Evolutionary conservation across 352 stramenopile species (phyloP), one percentile per base, ranked within the genome.

Genomic region (Blastocystis sp.): DNA sequence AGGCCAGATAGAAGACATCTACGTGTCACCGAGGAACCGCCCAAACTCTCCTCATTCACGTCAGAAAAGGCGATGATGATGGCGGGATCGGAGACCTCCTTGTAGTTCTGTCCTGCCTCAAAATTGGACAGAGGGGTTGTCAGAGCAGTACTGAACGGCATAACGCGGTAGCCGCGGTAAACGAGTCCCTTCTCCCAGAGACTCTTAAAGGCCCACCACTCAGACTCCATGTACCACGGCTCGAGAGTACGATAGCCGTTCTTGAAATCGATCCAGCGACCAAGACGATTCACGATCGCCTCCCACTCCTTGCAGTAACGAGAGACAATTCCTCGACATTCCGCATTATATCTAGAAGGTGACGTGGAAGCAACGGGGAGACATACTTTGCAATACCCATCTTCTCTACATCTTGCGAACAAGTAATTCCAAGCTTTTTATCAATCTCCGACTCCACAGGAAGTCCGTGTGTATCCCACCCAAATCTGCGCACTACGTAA

Each of bases 181-280:
- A 99, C 94, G 43, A 99, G 93, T 54, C 95, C 93, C 92, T 99
- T 99, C 70, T 98, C 93, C 91, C 97, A 98, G 68, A 99, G 94
- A 64, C 94, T 95, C 82, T 95, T 95, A 93, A 99, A 99, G 34
- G 99, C 97, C 95, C 98, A 98, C 97, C 97, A 99, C 18, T 99
- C 96, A 80, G 92, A 97, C 92, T 99, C 97, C 97, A 99, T 99
- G 94, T 98, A 99, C 90, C 93, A 96, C 5, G 96, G 94, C 92
- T 99, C 97, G 96, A 99, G 98, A 15, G 97, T 99, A 92, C 98
- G 98, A 93, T 99, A 99, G 92, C 99, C 97, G 92, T 99, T 98
- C 91, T 98, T 91, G 91, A 98, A 99, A 92, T 99, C 97, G 91
- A 99, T 99, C 97, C 97, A 99, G 64, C 97, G 93, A 18, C 97